Conservation (phyloP, 2,329 filamentous ascomycete genomes). For the Claviceps purpurea region DNA sequence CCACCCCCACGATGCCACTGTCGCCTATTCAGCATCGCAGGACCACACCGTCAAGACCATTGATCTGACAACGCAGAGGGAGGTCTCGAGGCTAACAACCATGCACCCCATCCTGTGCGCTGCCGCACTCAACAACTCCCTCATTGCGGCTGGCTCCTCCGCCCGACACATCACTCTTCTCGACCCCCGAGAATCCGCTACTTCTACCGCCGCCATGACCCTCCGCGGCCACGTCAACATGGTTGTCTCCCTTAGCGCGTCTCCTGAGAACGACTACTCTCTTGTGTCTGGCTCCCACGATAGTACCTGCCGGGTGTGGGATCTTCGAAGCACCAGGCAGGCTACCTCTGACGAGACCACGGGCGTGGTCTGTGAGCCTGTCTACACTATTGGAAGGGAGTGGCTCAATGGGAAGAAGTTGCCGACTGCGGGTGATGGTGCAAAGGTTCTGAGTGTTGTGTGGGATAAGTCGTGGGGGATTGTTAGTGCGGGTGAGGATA, state of each 20-base stretch:
- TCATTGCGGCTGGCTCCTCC: conserved; percentile 62
- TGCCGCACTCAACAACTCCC: conserved; percentile 52
- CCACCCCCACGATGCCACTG: conserved; percentile 70
- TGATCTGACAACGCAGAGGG: conserved; percentile 67
- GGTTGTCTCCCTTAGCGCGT: conserved; percentile 36
- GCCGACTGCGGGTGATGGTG: conserved; percentile 61
- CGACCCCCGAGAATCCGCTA: conserved; percentile 70
- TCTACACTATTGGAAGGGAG: conserved; percentile 66
- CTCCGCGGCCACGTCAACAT: conserved; percentile 77
- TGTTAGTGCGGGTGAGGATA: conserved; percentile 85
- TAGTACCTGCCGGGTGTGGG: conserved; percentile 87
- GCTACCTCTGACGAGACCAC: conserved; percentile 46
- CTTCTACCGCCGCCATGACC: conserved; percentile 74
- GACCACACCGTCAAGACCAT: conserved; percentile 87
- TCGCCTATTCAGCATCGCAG: conserved; percentile 82
- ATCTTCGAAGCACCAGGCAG: conserved; percentile 59
- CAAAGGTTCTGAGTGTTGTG: conserved; percentile 77
- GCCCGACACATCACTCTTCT: conserved; percentile 85
- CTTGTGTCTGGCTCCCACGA: conserved; percentile 85
- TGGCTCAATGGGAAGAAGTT: conserved; percentile 51
- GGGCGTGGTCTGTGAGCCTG: conserved; percentile 54
- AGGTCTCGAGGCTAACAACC: conserved; percentile 73
- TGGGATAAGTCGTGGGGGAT: conserved; percentile 85
- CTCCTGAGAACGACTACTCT: conserved; percentile 59
- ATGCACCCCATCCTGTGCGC: conserved; percentile 74